Percentiles rank a stretch among this genome's conserved stretches.
Evolutionary conservation across 148 eudicot species (phyloP).

Genomic region (Rhododendron simsii): DNA sequence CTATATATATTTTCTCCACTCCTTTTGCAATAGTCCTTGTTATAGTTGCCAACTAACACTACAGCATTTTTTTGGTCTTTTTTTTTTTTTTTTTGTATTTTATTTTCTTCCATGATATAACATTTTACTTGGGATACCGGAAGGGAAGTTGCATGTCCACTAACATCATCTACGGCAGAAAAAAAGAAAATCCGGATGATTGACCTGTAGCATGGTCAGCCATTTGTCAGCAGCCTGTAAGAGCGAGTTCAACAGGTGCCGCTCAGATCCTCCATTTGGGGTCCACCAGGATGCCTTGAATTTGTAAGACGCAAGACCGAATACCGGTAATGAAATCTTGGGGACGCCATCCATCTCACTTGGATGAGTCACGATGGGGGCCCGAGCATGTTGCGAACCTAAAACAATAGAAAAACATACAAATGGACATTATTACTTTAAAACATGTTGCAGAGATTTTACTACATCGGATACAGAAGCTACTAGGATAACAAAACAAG

Average conservation of each 20-base stretch:
- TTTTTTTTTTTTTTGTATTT: constrained; percentile 12
- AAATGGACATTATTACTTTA: neutral
- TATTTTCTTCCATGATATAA: neutral
- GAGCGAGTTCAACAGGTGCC: constrained; percentile 43
- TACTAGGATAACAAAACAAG: neutral
- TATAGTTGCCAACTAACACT: neutral
- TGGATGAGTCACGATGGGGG: constrained; percentile 45
- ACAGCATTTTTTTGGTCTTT: neutral
- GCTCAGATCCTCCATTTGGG: constrained; percentile 40
- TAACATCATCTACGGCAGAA: constrained; percentile 58
- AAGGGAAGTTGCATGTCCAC: neutral
- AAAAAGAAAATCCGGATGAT: constrained; percentile 82
- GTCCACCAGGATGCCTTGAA: constrained; percentile 66
- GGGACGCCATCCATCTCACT: constrained; percentile 52
- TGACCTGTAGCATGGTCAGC: constrained; percentile 53
- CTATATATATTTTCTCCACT: neutral
- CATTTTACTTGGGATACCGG: neutral
- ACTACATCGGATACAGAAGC: neutral
- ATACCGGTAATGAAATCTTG: constrained; percentile 61
- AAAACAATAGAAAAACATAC: neutral
- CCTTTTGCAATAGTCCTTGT: neutral
- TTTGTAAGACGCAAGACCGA: constrained; percentile 83
- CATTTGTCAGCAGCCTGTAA: constrained; percentile 59
- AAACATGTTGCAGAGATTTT: neutral
- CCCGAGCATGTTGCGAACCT: constrained; percentile 37